A percentile compares a stretch with the other conserved stretches of the same genome.
phyloP scores from a whole-genome alignment of 2,329 filamentous ascomycete species.

The Talaromyces sp. region DNA sequence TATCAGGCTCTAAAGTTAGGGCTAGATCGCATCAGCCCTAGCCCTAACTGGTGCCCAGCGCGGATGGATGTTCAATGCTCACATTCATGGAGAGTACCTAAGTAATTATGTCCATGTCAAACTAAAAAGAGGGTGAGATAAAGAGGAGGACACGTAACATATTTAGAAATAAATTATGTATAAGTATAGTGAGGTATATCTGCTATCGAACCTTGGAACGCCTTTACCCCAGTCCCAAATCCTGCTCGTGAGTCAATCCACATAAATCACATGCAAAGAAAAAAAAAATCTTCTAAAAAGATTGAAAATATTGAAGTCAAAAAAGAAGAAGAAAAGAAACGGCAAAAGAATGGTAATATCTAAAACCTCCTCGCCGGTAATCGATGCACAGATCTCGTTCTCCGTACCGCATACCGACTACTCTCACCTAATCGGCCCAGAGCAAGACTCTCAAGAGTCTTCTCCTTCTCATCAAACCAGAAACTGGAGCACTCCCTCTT shows the following conservation, averaged over 20 bases:
- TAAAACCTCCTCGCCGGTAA: constrained; percentile 6
- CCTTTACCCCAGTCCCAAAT: not conserved
- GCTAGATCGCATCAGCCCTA: not conserved
- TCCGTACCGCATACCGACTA: constrained; percentile 29
- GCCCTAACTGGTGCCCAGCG: not conserved
- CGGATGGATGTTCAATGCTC: not conserved
- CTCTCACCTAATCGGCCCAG: constrained; percentile 33
- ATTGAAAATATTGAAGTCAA: not conserved
- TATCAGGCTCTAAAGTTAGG: not conserved
- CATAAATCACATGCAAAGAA: not conserved
- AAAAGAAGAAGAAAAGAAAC: not conserved
- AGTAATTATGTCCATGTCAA: too few species aligned
- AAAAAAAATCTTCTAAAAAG: not conserved
- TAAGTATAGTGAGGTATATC: not conserved
- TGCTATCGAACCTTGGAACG: not conserved
- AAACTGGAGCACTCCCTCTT: constrained; percentile 3
- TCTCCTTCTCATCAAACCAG: constrained; percentile 21
- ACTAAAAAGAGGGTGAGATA: not conserved
- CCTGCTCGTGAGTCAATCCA: not conserved
- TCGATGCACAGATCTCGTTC: constrained; percentile 14
- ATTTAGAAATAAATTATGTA: not conserved
- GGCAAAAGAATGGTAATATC: not conserved
- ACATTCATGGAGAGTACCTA: too few species aligned
- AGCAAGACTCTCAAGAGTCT: constrained; percentile 37
- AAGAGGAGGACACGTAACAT: not conserved